Evolutionary conservation across 2,329 filamentous ascomycete species (phyloP).

Genomic region (Sclerotinia spermophila): DNA sequence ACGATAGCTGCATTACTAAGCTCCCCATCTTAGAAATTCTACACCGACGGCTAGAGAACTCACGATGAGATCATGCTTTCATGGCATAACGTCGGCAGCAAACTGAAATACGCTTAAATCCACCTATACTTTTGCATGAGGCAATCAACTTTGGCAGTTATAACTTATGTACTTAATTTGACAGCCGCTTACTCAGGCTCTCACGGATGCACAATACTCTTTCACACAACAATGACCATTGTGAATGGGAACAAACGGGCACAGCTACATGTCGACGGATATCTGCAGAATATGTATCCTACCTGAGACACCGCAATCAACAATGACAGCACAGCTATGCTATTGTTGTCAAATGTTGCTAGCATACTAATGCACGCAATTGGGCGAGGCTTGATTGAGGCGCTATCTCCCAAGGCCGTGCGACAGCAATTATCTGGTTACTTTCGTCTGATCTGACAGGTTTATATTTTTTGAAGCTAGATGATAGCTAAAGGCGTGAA

Average conservation of each 20-base stretch:
- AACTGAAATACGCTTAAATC: slow-evolving; percentile 17
- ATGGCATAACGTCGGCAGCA: slow-evolving; percentile 35
- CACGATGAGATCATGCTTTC: slow-evolving; percentile 16
- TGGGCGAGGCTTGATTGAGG: slow-evolving; percentile 20
- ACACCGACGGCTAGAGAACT: slow-evolving; percentile 16
- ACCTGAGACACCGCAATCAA: slow-evolving; percentile 24
- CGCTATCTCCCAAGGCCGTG: slow-evolving; percentile 24
- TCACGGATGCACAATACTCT: slow-evolving; percentile 15
- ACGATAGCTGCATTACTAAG: slow-evolving; percentile 11
- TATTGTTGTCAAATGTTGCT: slow-evolving; percentile 17
- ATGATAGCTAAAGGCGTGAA: slow-evolving; percentile 8
- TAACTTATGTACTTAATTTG: neutral
- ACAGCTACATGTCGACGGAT: slow-evolving; percentile 25
- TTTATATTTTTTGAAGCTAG: slow-evolving; percentile 11
- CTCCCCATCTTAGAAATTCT: neutral
- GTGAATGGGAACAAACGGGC: slow-evolving; percentile 26
- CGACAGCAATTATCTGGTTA: slow-evolving; percentile 14
- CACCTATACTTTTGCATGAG: slow-evolving; percentile 6
- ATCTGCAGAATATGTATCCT: slow-evolving; percentile 23
- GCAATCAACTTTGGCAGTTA: slow-evolving; percentile 10
- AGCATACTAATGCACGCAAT: slow-evolving; percentile 35
- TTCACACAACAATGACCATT: slow-evolving; percentile 25
- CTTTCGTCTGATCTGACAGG: slow-evolving; percentile 29
- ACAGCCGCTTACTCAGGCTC: slow-evolving; percentile 2
- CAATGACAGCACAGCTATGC: slow-evolving; percentile 27